These are phyloP conservation scores for Vaccinium macrocarpon DNA, from an alignment of 148 eudicot genomes.

Conservation along the genomic window DNA sequence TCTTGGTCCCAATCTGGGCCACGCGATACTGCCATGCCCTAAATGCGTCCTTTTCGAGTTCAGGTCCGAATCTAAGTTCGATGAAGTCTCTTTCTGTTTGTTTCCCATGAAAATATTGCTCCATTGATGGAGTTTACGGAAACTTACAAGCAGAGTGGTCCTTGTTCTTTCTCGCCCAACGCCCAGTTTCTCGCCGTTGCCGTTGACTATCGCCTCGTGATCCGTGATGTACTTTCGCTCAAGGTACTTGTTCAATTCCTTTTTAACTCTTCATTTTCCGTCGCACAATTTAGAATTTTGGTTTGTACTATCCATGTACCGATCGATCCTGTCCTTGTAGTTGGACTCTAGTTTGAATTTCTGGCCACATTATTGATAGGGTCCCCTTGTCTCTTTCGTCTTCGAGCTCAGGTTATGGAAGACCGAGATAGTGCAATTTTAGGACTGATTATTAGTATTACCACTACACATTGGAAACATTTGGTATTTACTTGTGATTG, in stretches of 20 bases:
- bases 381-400: background rate
- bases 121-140: slow-evolving; percentile 83
- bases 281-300: background rate
- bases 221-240: slow-evolving; percentile 75
- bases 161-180: slow-evolving; percentile 85
- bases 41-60: background rate
- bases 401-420: background rate
- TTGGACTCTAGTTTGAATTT: background rate
- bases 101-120: background rate
- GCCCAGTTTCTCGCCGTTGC: slow-evolving; percentile 77
- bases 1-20: background rate
- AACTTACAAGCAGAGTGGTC: slow-evolving; percentile 77
- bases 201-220: slow-evolving; percentile 87
- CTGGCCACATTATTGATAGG: background rate
- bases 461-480: background rate
- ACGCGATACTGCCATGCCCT: background rate
- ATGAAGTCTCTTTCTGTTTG: background rate
- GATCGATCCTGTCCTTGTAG: background rate
- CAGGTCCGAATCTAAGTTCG: background rate
- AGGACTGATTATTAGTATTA: background rate
- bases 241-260: slow-evolving; percentile 45
- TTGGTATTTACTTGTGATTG: background rate
- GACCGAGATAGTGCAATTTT: background rate
- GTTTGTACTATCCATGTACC: background rate
- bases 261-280: background rate